Evolutionary conservation across 176 grass and related monocot species (phyloP).

Genomic region (Oryza nivara): DNA sequence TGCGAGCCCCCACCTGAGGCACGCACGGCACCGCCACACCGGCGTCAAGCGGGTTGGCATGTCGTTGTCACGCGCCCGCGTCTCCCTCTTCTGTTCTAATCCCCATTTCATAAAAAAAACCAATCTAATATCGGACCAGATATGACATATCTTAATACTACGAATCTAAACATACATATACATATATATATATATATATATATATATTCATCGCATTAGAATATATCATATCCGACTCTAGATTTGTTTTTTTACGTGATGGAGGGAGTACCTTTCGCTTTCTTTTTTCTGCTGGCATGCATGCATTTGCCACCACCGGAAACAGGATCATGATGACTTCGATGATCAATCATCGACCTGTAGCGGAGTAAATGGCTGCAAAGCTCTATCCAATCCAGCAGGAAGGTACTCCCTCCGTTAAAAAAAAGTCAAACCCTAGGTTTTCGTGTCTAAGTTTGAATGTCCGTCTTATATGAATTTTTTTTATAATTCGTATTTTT

Average conservation of each 20-base stretch:
- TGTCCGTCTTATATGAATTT: no score
- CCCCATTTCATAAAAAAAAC: no score
- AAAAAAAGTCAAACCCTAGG: no score
- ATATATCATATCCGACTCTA: no score
- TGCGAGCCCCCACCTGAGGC: neutral
- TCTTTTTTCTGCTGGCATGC: neutral
- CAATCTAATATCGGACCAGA: no score
- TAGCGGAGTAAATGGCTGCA: slow-evolving; percentile 6
- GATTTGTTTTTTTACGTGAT: no score
- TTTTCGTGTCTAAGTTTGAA: no score
- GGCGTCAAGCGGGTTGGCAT: neutral
- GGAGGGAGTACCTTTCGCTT: neutral
- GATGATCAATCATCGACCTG: neutral
- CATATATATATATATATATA: no score
- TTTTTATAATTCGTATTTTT: no score
- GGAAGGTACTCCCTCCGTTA: neutral
- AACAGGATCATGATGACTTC: neutral
- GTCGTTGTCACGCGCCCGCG: neutral
- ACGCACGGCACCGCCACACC: neutral
- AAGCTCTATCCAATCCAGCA: neutral
- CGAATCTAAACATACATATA: no score
- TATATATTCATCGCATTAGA: no score
- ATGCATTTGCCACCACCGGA: neutral
- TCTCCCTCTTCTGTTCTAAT: neutral
- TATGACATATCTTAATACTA: no score